Evolutionary conservation across 306 rosid species (phyloP).

Genomic region (Gastrolobium villosum): DNA sequence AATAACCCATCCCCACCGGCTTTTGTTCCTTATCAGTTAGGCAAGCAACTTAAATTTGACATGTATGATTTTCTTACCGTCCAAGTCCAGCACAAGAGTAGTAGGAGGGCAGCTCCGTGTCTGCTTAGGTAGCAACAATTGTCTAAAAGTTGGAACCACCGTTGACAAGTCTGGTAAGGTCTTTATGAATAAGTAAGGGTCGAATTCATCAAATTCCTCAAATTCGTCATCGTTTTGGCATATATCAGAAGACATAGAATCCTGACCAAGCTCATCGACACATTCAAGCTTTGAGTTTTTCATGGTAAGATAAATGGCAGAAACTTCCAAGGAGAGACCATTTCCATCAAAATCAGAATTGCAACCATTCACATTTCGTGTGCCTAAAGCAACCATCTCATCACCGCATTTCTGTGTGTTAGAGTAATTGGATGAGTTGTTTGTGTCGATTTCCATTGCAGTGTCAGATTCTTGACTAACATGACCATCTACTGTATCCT

Average conservation of each 20-base stretch:
- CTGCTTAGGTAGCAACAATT: constrained; percentile 88
- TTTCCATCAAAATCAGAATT: constrained; percentile 73
- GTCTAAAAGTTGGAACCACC: constrained; percentile 95
- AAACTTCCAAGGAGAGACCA: constrained; percentile 78
- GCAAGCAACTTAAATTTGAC: constrained; percentile 22
- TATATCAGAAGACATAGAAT: constrained; percentile 80
- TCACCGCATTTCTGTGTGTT: constrained; percentile 23
- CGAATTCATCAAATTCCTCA: constrained; percentile 89
- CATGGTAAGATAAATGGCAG: constrained; percentile 85
- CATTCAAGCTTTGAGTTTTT: constrained; percentile 94
- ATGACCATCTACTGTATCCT: constrained; percentile 55
- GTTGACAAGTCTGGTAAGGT: constrained; percentile 86
- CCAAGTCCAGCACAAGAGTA: constrained; percentile 95
- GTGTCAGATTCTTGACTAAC: constrained; percentile 55
- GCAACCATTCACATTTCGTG: constrained; percentile 50
- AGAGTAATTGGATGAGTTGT: constrained; percentile 40
- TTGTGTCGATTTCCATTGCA: constrained; percentile 57
- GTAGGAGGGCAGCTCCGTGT: constrained; percentile 98
- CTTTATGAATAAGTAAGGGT: constrained; percentile 96
- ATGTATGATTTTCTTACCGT: constrained; percentile 69
- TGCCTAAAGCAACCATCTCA: constrained; percentile 48
- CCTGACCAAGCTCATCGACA: constrained; percentile 87
- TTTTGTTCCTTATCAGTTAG: neutral
- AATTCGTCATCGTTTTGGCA: constrained; percentile 79
- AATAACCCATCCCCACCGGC: neutral